These are phyloP conservation scores for Paxillus involutus DNA, from an alignment of 768 basidiomycete genomes.

Conservation along the genomic window DNA sequence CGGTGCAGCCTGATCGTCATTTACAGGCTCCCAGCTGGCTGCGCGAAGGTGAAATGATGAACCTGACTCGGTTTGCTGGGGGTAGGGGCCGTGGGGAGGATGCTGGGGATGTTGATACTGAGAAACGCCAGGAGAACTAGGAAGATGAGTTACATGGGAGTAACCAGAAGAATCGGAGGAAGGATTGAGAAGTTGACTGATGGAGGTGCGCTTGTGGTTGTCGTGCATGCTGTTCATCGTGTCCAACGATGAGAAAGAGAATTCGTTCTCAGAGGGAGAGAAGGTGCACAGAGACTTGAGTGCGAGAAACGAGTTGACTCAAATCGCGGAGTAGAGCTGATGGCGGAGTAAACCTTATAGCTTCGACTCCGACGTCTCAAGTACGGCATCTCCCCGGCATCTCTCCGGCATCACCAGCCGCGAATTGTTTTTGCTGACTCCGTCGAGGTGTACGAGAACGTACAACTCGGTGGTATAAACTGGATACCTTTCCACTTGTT, in stretches of 20 bases:
- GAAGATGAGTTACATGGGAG: conserved; percentile 30
- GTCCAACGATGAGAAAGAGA: conserved; percentile 13
- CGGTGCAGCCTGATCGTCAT: conserved; percentile 35
- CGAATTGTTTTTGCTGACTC: conserved; percentile 13
- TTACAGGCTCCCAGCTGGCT: conserved; percentile 53
- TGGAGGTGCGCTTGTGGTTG: conserved; percentile 48
- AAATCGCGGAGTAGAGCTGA: conserved; percentile 30
- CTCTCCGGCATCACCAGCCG: conserved; percentile 22
- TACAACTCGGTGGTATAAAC: no score
- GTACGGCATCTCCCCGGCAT: conserved; percentile 19
- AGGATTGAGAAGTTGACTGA: conserved; percentile 51
- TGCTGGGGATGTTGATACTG: conserved; percentile 30
- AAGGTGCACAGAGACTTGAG: conserved; percentile 7
- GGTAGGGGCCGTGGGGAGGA: conserved; percentile 26
- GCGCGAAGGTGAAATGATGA: conserved; percentile 56
- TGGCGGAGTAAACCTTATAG: conserved; percentile 27
- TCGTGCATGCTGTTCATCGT: conserved; percentile 46
- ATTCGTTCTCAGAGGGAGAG: conserved; percentile 7
- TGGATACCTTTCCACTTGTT: not conserved
- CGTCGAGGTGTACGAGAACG: no score
- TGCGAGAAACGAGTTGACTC: conserved; percentile 22
- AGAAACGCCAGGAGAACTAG: conserved; percentile 21
- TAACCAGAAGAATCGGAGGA: conserved; percentile 39
- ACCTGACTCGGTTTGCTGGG: conserved; percentile 27
- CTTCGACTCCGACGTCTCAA: conserved; percentile 28